Percentiles rank a stretch among this genome's conserved stretches.
Conservation (phyloP, 805 yeast species). For the Ogataea nonfermentans region DNA sequence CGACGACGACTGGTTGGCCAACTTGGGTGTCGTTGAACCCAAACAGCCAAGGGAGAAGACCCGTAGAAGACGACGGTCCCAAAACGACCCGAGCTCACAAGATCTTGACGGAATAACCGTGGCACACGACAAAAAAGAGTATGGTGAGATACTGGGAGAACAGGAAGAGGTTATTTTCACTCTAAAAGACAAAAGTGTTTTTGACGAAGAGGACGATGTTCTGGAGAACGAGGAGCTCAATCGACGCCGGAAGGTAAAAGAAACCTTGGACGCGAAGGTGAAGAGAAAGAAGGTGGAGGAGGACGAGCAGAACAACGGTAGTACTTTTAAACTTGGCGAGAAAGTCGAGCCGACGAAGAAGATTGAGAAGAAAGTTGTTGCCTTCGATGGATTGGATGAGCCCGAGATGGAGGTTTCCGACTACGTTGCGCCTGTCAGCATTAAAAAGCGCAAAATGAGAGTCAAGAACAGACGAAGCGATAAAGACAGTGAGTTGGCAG, state of each 20-base stretch:
- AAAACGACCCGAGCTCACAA: conserved; percentile 7
- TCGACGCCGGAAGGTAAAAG: conserved; percentile 19
- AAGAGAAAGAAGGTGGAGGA: conserved; percentile 35
- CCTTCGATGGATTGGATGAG: conserved; percentile 17
- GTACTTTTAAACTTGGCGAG: conserved; percentile 29
- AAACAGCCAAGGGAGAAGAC: conserved; percentile 3
- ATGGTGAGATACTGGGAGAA: conserved; percentile 32
- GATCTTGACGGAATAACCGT: conserved; percentile 37
- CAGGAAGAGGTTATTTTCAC: conserved; percentile 52
- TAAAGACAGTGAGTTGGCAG: conserved; percentile 22
- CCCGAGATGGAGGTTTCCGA: conserved; percentile 13
- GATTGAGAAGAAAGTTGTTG: conserved; percentile 17
- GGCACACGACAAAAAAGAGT: conserved; percentile 44
- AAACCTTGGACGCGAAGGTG: conserved; percentile 15
- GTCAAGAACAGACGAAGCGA: conserved; percentile 17
- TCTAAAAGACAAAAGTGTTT: conserved; percentile 47
- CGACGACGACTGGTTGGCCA: conserved; percentile 37
- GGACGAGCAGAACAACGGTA: conserved; percentile 23
- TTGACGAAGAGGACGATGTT: conserved; percentile 39
- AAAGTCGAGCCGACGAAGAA: conserved; percentile 6
- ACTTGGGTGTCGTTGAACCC: conserved; percentile 24
- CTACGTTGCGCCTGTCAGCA: conserved; percentile 6
- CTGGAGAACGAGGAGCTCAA: conserved; percentile 36
- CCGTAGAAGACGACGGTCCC: conserved; percentile 5
- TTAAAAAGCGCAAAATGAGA: conserved; percentile 21